phyloP scores from a whole-genome alignment of 1,284 basidiomycete genomes.

The Irpex sp. region DNA sequence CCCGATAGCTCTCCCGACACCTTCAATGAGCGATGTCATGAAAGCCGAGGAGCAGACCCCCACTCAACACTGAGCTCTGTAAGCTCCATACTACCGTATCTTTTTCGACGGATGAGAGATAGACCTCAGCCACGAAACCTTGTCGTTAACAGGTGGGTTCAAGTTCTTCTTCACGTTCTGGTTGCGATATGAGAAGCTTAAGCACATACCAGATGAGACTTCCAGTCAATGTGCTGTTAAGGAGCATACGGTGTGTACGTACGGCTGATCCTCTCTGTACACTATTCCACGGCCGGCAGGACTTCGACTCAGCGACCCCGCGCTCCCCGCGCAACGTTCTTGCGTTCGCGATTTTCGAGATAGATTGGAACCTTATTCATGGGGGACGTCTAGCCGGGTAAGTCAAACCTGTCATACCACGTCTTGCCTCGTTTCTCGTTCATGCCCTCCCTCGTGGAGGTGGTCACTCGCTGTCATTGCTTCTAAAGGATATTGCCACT shows the following conservation, averaged over 20 bases:
- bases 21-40: background rate
- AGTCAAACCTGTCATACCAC: background rate
- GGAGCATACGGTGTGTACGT: background rate
- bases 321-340: background rate
- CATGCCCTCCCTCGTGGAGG: background rate
- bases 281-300: background rate
- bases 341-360: background rate
- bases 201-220: background rate
- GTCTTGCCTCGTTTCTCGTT: background rate
- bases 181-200: background rate
- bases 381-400: background rate
- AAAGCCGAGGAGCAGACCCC: background rate
- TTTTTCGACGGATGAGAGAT: background rate
- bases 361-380: background rate
- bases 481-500: background rate
- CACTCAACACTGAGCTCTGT: background rate
- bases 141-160: background rate
- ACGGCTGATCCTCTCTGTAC: background rate
- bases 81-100: background rate
- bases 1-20: background rate
- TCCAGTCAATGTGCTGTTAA: background rate
- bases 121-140: background rate
- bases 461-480: background rate
- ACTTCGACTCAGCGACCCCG: background rate
- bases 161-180: background rate